Base-by-base conservation (phyloP, 257 asterid genomes). In the Cordia subcordata region DNA sequence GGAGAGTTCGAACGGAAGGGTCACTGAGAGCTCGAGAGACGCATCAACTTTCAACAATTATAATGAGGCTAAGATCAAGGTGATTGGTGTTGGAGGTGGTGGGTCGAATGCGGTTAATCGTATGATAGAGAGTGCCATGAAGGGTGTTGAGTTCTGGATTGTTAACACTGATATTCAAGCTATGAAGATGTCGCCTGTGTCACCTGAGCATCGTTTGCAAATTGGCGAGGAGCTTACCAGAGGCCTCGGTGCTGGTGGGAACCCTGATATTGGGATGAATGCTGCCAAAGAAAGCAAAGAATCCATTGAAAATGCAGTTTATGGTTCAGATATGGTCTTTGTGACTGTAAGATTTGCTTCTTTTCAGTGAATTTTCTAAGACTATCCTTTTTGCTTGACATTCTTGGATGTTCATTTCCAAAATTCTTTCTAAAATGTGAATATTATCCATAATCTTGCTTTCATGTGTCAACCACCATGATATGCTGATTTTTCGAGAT, bases 161-260 rank as follows among this genome's bases (percentile, higher is more conserved):
- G 92, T 91, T 22, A 91, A 91, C 78, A 88, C 98, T 23, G 98
- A 91, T 73, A 63, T 84, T 50, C 98, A 91, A 78, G 96, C 98
- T 20, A 79, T 85, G 88, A 84, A 76, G 74, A 79, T 88, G 87
- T 91, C 98, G 0, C 94, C 98, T 4, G 92, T 82, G 32, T 74
- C 62, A 46, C 75, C 90, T 13, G 83, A 84, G 55, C 57, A 82
- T 23, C 93, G 95, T 15, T 79, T 91, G 77, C 98, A 87, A 75
- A 91, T 88, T 61, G 98, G 98, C 50, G 77, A 81, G 73, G 94
- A 88, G 74, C 80, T 91, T 69, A 91, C 98, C 22, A 72, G 96
- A 72, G 98, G 98, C 47, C 98, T 91, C 61, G 98, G 98, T 39
- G 96, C 98, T 58, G 98, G 98, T 57, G 98, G 98, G 61, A 91